Evolutionary conservation across 768 basidiomycete species (phyloP), one percentile per base, ranked within the genome.

Genomic region (Sistotremastrum niveocremeum): DNA sequence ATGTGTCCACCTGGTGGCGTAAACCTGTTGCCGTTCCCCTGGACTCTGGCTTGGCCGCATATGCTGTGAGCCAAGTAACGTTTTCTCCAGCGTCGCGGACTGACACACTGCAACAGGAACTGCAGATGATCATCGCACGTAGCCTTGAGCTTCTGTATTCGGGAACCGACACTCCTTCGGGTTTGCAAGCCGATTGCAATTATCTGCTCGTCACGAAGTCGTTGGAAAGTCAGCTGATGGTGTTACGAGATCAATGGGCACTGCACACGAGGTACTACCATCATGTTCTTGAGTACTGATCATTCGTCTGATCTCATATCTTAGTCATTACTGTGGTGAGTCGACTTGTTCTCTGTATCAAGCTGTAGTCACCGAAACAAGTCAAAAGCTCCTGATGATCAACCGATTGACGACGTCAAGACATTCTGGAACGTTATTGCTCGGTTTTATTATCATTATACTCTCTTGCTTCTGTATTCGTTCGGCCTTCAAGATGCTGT

Each of bases 401-500:
- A 50, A 57, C 31, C 20, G 20, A 20, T 20, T 20, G 20, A 20
- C 20, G 20, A 20, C 20, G 20, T 20, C 20, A 20, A 20, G 20
- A 20, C 20, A 20, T 20, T 20, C 20, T 20, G 20, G 20, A 20
- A 20, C 20, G 20, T 20, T 20, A 20, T 20, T 20, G 20, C 20
- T 20, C 20, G 20, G 20, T 67, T 66, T 50, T 65, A 64, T 48
- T 61, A 53, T 39, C 53, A 62, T 30, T 67, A 67, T 46, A 57
- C 59, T 2, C 45, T 47, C 34, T 59, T 72, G 20, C 64, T 71
- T 34, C 54, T 71, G 39, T 66, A 70, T 52, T 69, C 68, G 4
- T 72, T 72, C 50, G 69, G 69, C 0, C 55, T 72, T 20, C 69
- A 72, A 49, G 66, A 68, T 48, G 69, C 69, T 3, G 51, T 70